These are phyloP conservation scores for Aspergillus phoenicis DNA, from an alignment of 2,329 filamentous ascomycete species.

Conservation along the genomic window DNA sequence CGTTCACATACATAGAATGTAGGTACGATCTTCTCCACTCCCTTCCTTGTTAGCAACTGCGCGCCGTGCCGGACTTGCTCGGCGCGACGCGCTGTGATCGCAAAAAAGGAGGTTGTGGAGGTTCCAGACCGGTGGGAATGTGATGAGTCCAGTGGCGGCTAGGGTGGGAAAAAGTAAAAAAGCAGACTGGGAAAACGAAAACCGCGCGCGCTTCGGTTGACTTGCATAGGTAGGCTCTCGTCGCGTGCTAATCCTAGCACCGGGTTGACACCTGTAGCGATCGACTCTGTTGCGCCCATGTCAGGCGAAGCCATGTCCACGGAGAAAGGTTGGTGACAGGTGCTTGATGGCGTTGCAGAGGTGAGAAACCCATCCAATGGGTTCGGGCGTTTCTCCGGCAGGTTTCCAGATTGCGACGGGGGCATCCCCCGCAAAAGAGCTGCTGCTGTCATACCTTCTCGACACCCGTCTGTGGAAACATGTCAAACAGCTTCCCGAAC, in stretches of 20 bases:
- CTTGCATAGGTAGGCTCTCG: background rate
- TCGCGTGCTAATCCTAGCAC: background rate
- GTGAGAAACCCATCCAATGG: background rate
- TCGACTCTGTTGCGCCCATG: background rate
- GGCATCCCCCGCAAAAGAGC: background rate
- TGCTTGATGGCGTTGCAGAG: background rate
- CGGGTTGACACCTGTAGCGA: background rate
- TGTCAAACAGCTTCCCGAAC: constrained; percentile 4
- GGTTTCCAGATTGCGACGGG: background rate
- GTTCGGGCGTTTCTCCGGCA: too few species aligned
- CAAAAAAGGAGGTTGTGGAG: constrained; percentile 12
- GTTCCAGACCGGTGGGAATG: constrained; percentile 22
- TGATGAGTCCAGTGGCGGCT: constrained; percentile 22
- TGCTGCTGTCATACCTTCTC: background rate
- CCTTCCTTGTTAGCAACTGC: background rate
- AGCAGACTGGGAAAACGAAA: background rate
- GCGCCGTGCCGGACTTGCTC: constrained; percentile 12
- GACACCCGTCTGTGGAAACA: background rate
- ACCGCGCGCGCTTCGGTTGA: background rate
- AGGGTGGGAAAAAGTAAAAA: background rate
- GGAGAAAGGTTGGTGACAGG: background rate
- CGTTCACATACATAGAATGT: background rate
- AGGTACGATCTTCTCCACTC: constrained; percentile 5
- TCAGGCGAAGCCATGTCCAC: background rate
- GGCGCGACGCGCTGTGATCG: constrained; percentile 4